phyloP scores from a whole-genome alignment of 1,139 yeast species.

The Candida pseudocylindracea region DNA sequence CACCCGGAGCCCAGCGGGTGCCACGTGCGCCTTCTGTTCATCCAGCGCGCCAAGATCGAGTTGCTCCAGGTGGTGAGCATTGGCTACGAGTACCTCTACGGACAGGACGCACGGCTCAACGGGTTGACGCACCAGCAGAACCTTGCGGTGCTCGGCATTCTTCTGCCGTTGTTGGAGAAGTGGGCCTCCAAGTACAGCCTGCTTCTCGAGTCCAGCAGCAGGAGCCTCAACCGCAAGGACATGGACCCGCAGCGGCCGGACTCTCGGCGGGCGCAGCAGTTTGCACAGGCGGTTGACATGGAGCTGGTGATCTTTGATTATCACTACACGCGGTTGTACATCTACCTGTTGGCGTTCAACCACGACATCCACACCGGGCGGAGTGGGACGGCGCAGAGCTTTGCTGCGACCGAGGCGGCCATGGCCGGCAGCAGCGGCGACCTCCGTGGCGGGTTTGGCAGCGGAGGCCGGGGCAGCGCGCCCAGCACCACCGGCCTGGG shows the following conservation, averaged over 20 bases:
- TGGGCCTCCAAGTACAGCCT: conserved; percentile 52
- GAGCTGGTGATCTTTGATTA: conserved; percentile 66
- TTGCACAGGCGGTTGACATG: conserved; percentile 24
- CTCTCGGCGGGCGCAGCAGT: conserved; percentile 15
- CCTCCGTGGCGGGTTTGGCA: neutral
- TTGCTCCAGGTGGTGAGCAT: conserved; percentile 57
- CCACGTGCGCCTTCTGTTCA: conserved; percentile 23
- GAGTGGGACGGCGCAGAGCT: neutral
- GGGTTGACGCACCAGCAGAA: conserved; percentile 38
- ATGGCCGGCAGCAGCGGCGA: neutral
- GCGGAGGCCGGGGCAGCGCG: conserved; percentile 6
- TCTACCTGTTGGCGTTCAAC: conserved; percentile 60
- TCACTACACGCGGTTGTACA: conserved; percentile 64
- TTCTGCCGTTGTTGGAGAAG: conserved; percentile 54
- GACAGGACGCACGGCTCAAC: conserved; percentile 33
- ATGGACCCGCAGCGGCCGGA: conserved; percentile 2
- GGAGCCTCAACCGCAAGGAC: neutral
- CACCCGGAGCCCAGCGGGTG: conserved; percentile 11
- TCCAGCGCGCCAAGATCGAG: conserved; percentile 63
- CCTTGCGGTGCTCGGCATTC: conserved; percentile 44
- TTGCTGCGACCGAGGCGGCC: neutral
- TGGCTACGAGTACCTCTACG: conserved; percentile 70
- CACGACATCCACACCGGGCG: conserved; percentile 3
- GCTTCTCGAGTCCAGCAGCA: conserved; percentile 23
- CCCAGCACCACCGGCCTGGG: too few relatives aligned